A percentile compares a stretch with the other conserved stretches of the same genome.
These are phyloP conservation scores for Linderniella brevidens DNA, from an alignment of 257 asterid genomes.

Conservation along the genomic window DNA sequence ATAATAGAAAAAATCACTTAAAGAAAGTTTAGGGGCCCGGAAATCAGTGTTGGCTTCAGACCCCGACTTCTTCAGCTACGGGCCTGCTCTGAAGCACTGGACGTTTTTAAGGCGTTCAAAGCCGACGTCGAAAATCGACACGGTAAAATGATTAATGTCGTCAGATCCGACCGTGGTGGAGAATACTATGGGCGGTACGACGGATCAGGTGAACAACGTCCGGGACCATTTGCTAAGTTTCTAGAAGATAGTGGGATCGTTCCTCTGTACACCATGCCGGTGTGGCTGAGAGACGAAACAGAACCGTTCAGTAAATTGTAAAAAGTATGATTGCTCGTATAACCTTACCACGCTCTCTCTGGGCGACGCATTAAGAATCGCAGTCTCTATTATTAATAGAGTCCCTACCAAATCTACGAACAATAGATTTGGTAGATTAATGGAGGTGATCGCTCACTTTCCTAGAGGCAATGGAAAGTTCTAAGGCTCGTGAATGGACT, in stretches of 20 bases:
- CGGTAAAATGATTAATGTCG: not conserved
- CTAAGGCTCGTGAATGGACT: not conserved
- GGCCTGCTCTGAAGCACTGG: no score
- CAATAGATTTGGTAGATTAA: not conserved
- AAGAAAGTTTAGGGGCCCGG: no score
- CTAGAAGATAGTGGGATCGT: not conserved
- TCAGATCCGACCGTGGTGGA: not conserved
- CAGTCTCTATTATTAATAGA: not conserved
- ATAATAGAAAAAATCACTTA: no score
- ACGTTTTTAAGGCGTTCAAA: not conserved
- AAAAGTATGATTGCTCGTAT: not conserved
- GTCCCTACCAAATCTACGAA: not conserved
- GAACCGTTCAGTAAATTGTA: not conserved
- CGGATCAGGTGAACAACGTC: constrained; percentile 1
- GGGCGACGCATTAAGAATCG: not conserved
- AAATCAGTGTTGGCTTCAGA: no score
- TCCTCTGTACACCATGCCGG: not conserved
- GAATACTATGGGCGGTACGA: not conserved
- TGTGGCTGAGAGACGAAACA: not conserved
- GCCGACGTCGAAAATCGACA: not conserved
- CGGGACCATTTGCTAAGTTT: not conserved
- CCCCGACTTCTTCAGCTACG: no score
- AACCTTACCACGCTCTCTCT: not conserved
- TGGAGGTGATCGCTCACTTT: not conserved
- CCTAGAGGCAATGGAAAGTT: not conserved